Evolutionary conservation across 306 rosid species (phyloP).

Genomic region (Fragaria iinumae): DNA sequence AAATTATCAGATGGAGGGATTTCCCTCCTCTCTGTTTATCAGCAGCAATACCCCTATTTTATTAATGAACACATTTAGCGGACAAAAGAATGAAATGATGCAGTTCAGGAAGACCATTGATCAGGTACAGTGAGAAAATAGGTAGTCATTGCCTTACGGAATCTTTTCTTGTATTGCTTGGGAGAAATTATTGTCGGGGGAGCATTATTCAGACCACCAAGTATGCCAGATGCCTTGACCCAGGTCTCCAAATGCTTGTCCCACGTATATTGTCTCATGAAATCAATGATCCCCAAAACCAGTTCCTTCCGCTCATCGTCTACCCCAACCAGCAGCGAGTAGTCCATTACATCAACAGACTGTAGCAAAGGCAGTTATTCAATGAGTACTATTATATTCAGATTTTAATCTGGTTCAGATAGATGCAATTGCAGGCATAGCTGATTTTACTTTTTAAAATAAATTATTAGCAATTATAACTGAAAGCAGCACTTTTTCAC

Average conservation of each 20-base stretch:
- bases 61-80: conserved; percentile 31
- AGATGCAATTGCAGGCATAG: neutral
- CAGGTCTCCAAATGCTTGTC: conserved; percentile 99
- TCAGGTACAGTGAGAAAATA: conserved; percentile 94
- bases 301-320: conserved; percentile 86
- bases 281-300: conserved; percentile 92
- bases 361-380: conserved; percentile 33
- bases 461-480: neutral
- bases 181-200: conserved; percentile 93
- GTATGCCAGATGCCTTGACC: conserved; percentile 93
- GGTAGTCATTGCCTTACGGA: conserved; percentile 94
- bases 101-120: conserved; percentile 60
- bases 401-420: neutral
- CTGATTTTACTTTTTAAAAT: neutral
- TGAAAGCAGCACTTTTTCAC: neutral
- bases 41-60: conserved; percentile 26
- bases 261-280: conserved; percentile 99
- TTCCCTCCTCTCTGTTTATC: conserved; percentile 31
- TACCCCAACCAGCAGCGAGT: conserved; percentile 92
- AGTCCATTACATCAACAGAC: conserved; percentile 98
- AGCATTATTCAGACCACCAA: conserved; percentile 87
- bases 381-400: neutral
- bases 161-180: conserved; percentile 87
- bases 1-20: conserved; percentile 28
- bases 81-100: conserved; percentile 34